Evolutionary conservation across 2,329 filamentous ascomycete genomes (phyloP), one percentile per base, ranked within the genome.

Genomic region (Venturia aucupariae): DNA sequence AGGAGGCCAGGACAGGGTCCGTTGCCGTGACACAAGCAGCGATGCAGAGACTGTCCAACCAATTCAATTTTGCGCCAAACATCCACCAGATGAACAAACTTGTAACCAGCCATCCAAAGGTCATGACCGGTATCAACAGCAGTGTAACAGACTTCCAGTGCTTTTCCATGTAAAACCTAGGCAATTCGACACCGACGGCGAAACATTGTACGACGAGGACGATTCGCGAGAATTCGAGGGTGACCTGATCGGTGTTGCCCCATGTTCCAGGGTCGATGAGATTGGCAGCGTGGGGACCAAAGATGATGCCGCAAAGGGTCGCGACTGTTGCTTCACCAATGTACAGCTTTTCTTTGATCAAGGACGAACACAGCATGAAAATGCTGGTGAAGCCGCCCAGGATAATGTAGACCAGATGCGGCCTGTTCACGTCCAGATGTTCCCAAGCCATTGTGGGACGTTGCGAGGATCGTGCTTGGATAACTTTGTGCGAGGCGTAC

Each of bases 351-450:
- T 99, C 94, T 81, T 99, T 99, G 79, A 99, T 96, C 73, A 97
- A 87, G 64, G 95, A 91, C 66, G 94, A 99, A 77, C 92, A 96
- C 66, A 99, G 82, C 94, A 99, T 99, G 80, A 99, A 99, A 71
- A 99, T 81, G 66, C 89, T 92, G 70, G 94, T 99, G 80, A 99
- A 99, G 75, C 93, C 94, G 72, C 94, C 94, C 65, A 99, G 82
- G 78, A 99, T 97, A 78, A 97, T 91, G 78, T 99, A 99, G 69
- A 96, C 94, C 90, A 97, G 78, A 82, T 99, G 94, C 72, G 94
- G 90, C 81, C 88, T 90, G 78, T 95, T 97, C 79, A 97, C 87
- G 67, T 87, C 86, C 63, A 93, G 82, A 70, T 92, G 88, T 60
- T 88, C 83, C 89, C 89, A 92, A 67, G 86, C 87, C 89, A 92